Percentiles rank a stretch among this genome's conserved stretches.
phyloP scores from a whole-genome alignment of 306 rosid species.

The Cyclanthera cordifolia region DNA sequence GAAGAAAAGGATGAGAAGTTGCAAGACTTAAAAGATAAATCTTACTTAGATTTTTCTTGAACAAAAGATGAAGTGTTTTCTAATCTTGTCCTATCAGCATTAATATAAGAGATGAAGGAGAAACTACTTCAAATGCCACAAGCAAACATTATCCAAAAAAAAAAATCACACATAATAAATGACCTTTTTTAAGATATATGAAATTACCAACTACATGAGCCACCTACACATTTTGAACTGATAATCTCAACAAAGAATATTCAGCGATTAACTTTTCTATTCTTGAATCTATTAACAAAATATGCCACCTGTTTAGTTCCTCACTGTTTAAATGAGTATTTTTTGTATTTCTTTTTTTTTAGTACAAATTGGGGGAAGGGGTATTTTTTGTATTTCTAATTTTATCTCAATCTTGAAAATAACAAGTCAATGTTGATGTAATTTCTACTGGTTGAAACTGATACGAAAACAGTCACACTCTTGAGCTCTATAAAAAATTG shows the following conservation, averaged over 20 bases:
- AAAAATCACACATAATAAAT: neutral
- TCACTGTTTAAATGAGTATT: neutral
- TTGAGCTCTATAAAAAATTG: neutral
- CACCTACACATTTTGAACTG: neutral
- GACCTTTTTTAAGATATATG: neutral
- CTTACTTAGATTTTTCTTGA: neutral
- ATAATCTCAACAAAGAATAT: neutral
- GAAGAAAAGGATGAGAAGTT: slow-evolving; percentile 10
- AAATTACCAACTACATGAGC: neutral
- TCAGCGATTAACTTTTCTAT: neutral
- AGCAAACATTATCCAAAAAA: neutral
- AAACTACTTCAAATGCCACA: slow-evolving; percentile 3
- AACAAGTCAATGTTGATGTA: neutral
- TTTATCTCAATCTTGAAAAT: neutral
- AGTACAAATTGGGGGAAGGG: too few species aligned
- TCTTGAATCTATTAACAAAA: neutral
- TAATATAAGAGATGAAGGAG: neutral
- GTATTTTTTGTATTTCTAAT: neutral
- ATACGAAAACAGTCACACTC: neutral
- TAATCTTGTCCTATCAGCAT: neutral
- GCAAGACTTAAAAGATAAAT: slow-evolving; percentile 2
- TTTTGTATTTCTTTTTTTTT: too few species aligned
- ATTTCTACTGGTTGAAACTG: neutral
- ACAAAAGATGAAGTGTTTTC: slow-evolving; percentile 6
- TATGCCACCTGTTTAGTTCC: neutral